Evolutionary conservation across 306 rosid species (phyloP), one percentile per base, ranked within the genome.

Genomic region (Cucumis cinereus): DNA sequence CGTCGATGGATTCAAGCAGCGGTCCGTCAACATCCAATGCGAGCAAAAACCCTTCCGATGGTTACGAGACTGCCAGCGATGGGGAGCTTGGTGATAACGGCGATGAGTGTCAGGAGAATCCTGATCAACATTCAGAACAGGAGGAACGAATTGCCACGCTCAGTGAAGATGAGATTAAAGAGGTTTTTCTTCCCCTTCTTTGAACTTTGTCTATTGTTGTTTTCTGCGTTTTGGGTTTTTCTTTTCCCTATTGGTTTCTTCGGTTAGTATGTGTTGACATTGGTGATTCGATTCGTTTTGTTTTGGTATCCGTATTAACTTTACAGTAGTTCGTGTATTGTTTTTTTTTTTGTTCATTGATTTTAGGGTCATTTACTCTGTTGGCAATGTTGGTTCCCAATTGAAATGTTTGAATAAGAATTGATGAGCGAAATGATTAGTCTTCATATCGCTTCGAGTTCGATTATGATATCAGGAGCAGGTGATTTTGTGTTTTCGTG

Each of bases 41-140:
- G 40, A 61, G 38, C 49, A 77, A 71, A 35, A 76, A 81, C 17
- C 78, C 79, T 24, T 66, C 81, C 72, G 91, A 88, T 26, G 90
- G 88, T 57, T 88, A 84, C 57, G 89, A 88, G 79, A 88, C 92
- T 22, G 89, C 89, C 50, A 88, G 89, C 77, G 89, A 88, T 10
- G 84, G 85, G 28, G 89, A 88, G 19, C 78, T 88, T 24, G 85
- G 83, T 23, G 76, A 60, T 54, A 79, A 77, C 52, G 83, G 66
- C 61, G 79, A 47, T 7, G 88, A 53, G 23, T 8, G 49, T 7
- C 80, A 80, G 35, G 38, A 67, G 15, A 54, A 23, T 33, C 68
- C 16, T 6, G 41, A 12, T 35, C 81, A 30, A 17, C 47, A 52
- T 13, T 45, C 59, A 17, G n/a, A 5, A 40, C 33, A 47, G 11